Conservation (phyloP, 164 flowering plant genomes). For the Liquidambar formosana region DNA sequence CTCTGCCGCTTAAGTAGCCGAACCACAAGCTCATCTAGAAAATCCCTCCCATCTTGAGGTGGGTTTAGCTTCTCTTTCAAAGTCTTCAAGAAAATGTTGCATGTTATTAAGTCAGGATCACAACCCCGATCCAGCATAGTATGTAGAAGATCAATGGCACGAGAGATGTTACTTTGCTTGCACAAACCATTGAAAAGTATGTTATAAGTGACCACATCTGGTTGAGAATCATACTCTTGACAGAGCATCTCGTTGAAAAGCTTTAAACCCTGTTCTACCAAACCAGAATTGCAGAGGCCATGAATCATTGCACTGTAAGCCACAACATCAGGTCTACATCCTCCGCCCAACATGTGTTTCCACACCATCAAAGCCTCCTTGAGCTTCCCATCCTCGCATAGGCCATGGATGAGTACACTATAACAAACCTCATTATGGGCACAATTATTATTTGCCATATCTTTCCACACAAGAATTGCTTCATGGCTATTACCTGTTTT, state of each 20-base stretch:
- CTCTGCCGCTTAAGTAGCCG: conserved; percentile 55
- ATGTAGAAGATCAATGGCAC: conserved; percentile 65
- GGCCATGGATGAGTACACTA: conserved; percentile 76
- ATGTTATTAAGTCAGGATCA: conserved; percentile 73
- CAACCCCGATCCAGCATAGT: conserved; percentile 70
- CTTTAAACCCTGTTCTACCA: conserved; percentile 60
- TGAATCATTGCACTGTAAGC: conserved; percentile 79
- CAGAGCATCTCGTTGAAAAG: conserved; percentile 77
- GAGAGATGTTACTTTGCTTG: conserved; percentile 45
- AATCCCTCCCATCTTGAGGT: conserved; percentile 63
- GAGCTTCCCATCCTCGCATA: conserved; percentile 62
- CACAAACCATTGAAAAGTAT: conserved; percentile 69
- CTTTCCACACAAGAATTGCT: conserved; percentile 76
- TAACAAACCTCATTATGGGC: conserved; percentile 56
- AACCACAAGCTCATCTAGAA: conserved; percentile 73
- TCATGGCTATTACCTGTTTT: conserved; percentile 43
- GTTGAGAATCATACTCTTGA: conserved; percentile 46
- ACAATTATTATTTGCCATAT: conserved; percentile 45
- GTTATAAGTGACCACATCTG: conserved; percentile 82
- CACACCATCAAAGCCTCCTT: conserved; percentile 69
- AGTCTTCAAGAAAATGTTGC: conserved; percentile 63
- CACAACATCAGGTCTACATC: conserved; percentile 70
- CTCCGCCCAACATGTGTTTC: conserved; percentile 70
- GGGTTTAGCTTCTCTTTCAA: conserved; percentile 54
- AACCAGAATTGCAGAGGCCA: conserved; percentile 72